Conservation (phyloP, 805 yeast genomes). For the Lachancea waltii region DNA sequence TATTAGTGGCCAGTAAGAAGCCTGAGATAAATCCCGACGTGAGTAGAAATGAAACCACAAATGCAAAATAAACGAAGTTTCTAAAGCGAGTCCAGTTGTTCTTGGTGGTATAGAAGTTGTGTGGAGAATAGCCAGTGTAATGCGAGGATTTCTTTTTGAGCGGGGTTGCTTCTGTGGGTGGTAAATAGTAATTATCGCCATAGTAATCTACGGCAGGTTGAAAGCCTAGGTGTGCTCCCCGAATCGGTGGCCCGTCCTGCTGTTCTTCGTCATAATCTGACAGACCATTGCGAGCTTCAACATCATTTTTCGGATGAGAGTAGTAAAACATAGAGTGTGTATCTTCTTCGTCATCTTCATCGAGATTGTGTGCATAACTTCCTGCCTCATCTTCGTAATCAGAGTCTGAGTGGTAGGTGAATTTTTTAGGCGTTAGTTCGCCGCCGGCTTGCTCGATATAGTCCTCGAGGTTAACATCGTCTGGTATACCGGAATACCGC, state of each 20-base stretch:
- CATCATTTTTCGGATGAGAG: constrained; percentile 19
- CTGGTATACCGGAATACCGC: constrained; percentile 65
- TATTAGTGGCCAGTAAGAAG: constrained; percentile 76
- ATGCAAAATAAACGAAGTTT: constrained; percentile 32
- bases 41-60: constrained; percentile 42
- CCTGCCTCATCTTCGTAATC: constrained; percentile 5
- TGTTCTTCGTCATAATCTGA: constrained; percentile 30
- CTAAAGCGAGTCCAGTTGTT: constrained; percentile 30
- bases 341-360: constrained; percentile 20
- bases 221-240: constrained; percentile 9
- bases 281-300: constrained; percentile 28
- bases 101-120: constrained; percentile 37
- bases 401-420: constrained; percentile 9
- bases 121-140: constrained; percentile 39
- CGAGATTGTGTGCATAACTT: constrained; percentile 6
- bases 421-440: constrained; percentile 10
- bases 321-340: constrained; percentile 32
- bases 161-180: constrained; percentile 11
- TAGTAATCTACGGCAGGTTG: constrained; percentile 6
- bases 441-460: constrained; percentile 40
- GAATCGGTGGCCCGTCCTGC: constrained; percentile 13
- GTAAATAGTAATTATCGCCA: constrained; percentile 6
- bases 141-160: constrained; percentile 7
- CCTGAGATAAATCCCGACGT: constrained; percentile 76
- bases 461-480: constrained; percentile 44